Conservation (phyloP, 495 filamentous ascomycete species). For the Parachaetomium inaequale region DNA sequence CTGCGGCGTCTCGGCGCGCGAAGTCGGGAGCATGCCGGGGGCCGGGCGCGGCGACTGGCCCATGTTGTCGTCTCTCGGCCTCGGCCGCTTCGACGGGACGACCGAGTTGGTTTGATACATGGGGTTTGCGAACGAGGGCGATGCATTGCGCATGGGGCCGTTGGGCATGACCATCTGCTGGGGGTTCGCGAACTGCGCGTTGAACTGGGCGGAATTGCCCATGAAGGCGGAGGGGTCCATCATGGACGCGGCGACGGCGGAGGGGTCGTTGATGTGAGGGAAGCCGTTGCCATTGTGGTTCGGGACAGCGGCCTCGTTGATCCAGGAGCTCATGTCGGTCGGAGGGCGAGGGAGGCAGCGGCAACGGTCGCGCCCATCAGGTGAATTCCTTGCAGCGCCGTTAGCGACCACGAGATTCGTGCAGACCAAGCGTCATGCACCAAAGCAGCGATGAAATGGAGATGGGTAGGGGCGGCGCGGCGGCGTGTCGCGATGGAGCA, state of each 20-base stretch:
- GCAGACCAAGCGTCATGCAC: slow-evolving; percentile 34
- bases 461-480: slow-evolving; percentile 42
- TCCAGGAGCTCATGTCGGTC: slow-evolving; percentile 72
- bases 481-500: slow-evolving; percentile 50
- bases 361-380: slow-evolving; percentile 46
- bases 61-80: slow-evolving; percentile 78
- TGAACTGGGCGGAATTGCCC: slow-evolving; percentile 50
- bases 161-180: slow-evolving; percentile 77
- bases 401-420: slow-evolving; percentile 45
- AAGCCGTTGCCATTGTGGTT: slow-evolving; percentile 78
- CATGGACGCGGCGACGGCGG: slow-evolving; percentile 48
- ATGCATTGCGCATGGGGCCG: slow-evolving; percentile 74
- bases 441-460: slow-evolving; percentile 31
- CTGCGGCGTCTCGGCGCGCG: slow-evolving; percentile 89
- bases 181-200: slow-evolving; percentile 54
- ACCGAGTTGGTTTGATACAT: slow-evolving; percentile 76
- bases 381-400: slow-evolving; percentile 39
- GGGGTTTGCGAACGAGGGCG: slow-evolving; percentile 66
- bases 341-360: slow-evolving; percentile 29
- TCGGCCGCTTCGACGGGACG: slow-evolving; percentile 81
- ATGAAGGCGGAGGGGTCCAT: slow-evolving; percentile 55
- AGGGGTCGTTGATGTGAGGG: slow-evolving; percentile 56
- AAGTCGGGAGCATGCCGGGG: slow-evolving; percentile 68
- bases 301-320: slow-evolving; percentile 70
- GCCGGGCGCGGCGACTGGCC: slow-evolving; percentile 76